phyloP scores from a whole-genome alignment of 306 rosid genomes.

The Castanea mollissima region DNA sequence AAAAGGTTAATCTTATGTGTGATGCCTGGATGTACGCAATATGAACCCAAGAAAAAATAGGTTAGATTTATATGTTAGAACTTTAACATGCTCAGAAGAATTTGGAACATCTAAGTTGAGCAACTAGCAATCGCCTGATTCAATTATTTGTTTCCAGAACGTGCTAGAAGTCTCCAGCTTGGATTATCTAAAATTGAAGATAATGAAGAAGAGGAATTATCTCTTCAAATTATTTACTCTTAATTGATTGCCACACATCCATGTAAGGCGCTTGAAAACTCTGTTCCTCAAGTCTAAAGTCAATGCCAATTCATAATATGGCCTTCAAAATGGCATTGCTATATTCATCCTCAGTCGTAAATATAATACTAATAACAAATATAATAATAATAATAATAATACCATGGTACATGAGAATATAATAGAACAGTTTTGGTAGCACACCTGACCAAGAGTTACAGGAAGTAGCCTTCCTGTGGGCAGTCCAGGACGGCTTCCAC shows the following conservation, averaged over 20 bases:
- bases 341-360: neutral
- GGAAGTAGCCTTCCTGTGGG: slow-evolving; percentile 90
- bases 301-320: neutral
- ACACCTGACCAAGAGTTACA: slow-evolving; percentile 88
- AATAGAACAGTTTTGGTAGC: slow-evolving; percentile 2
- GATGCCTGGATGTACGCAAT: neutral
- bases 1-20: neutral
- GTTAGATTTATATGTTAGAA: neutral
- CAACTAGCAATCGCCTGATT: neutral
- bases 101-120: neutral
- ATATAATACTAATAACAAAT: neutral
- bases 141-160: neutral
- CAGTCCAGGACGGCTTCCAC: slow-evolving; percentile 97
- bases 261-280: neutral
- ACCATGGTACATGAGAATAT: neutral
- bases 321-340: neutral
- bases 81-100: neutral
- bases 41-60: slow-evolving; percentile 1
- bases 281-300: neutral
- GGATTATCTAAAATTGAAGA: neutral
- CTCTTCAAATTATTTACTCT: neutral
- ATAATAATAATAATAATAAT: neutral
- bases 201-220: neutral
- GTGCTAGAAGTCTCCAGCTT: neutral
- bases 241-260: neutral